Evolutionary conservation across 1,284 basidiomycete species (phyloP).

Genomic region (Earliella scabrosa): DNA sequence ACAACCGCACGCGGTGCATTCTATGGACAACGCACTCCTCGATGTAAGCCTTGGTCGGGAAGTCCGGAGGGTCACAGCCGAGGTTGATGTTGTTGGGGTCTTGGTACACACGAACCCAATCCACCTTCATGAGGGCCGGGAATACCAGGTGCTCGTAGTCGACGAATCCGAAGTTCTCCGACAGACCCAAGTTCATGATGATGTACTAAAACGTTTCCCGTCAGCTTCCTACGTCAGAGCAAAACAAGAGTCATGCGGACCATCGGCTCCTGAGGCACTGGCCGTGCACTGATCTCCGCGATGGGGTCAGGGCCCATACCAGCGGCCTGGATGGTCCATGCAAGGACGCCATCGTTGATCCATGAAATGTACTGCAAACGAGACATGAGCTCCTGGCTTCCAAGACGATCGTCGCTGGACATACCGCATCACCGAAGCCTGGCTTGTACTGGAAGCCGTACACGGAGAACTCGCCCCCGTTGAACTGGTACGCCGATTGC

Average conservation of each 20-base stretch:
- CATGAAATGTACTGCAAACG: constrained; percentile 75
- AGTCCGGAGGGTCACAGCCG: constrained; percentile 80
- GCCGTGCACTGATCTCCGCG: constrained; percentile 33
- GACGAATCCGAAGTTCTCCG: constrained; percentile 74
- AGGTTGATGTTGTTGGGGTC: constrained; percentile 67
- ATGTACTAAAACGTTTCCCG: too few species aligned
- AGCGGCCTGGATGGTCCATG: constrained; percentile 75
- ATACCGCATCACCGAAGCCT: constrained; percentile 42
- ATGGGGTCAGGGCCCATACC: constrained; percentile 66
- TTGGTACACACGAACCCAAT: constrained; percentile 87
- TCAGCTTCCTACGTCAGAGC: too few species aligned
- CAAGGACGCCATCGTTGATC: constrained; percentile 65
- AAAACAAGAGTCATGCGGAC: too few species aligned
- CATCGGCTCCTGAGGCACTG: constrained; percentile 38
- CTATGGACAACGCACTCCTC: constrained; percentile 49
- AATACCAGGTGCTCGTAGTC: constrained; percentile 69
- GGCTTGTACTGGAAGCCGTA: constrained; percentile 70
- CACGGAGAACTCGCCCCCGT: constrained; percentile 48
- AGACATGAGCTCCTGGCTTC: too few species aligned
- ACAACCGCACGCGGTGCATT: too few species aligned
- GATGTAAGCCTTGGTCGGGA: constrained; percentile 80
- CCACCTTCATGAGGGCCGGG: constrained; percentile 73
- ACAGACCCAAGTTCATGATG: constrained; percentile 83
- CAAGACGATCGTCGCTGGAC: too few species aligned
- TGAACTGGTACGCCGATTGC: constrained; percentile 44